Conservation (phyloP, 495 filamentous ascomycete genomes). For the Daldinia loculata region DNA sequence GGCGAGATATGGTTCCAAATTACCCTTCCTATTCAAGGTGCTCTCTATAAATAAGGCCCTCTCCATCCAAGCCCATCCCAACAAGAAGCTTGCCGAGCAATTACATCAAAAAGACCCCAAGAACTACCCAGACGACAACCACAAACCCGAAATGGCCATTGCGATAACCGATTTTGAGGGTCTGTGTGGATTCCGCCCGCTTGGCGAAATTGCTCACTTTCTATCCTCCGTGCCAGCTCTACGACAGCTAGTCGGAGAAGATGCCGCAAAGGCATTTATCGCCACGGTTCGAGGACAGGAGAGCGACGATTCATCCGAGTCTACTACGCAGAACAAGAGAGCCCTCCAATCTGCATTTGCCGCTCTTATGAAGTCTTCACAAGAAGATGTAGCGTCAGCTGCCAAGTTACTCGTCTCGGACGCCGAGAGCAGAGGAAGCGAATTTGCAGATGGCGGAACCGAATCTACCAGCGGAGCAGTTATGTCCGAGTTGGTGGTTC, state of each 20-base stretch:
- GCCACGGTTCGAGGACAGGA: slow-evolving; percentile 70
- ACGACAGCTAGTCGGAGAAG: slow-evolving; percentile 77
- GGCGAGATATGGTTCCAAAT: slow-evolving; percentile 75
- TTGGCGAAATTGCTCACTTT: slow-evolving; percentile 87
- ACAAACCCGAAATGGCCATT: slow-evolving; percentile 99
- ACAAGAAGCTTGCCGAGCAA: slow-evolving; percentile 94
- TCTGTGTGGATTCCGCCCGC: slow-evolving; percentile 91
- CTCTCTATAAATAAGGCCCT: slow-evolving; percentile 92
- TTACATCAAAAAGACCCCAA: slow-evolving; percentile 85
- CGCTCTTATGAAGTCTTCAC: slow-evolving; percentile 78
- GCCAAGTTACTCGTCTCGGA: slow-evolving; percentile 72
- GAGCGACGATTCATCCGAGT: slow-evolving; percentile 60
- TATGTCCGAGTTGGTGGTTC: slow-evolving; percentile 76
- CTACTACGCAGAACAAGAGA: slow-evolving; percentile 74
- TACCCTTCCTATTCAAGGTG: slow-evolving; percentile 98
- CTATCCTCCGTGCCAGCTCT: slow-evolving; percentile 76
- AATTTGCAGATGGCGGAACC: slow-evolving; percentile 72
- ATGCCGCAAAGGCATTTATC: slow-evolving; percentile 72
- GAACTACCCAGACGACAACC: slow-evolving; percentile 99
- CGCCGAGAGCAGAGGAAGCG: slow-evolving; percentile 68
- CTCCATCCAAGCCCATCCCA: slow-evolving; percentile 96
- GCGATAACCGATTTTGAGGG: slow-evolving; percentile 96
- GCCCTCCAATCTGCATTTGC: slow-evolving; percentile 78
- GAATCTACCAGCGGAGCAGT: slow-evolving; percentile 67
- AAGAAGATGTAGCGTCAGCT: slow-evolving; percentile 69